These are phyloP conservation scores for Dictyostelium citrinum DNA, from an alignment of 78 protist species.

Conservation along the genomic window DNA sequence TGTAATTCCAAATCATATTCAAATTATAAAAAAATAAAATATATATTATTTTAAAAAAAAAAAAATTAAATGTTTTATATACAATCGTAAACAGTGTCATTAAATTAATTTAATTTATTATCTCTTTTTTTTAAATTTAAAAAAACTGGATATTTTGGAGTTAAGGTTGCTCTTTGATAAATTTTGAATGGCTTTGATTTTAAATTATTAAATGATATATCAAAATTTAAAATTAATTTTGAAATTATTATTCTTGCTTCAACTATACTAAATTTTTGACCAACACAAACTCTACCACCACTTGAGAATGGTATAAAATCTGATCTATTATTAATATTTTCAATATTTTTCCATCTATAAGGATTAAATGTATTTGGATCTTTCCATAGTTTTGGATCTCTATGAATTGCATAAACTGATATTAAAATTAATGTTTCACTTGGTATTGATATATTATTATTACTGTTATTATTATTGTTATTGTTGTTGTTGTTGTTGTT, in stretches of 20 bases:
- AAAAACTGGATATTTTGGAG: constrained; percentile 30
- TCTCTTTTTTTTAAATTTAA: constrained; percentile 1
- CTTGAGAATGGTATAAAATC: constrained; percentile 46
- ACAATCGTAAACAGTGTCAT: no score
- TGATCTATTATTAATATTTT: background rate
- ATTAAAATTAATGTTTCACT: constrained; percentile 18
- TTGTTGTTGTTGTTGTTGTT: background rate
- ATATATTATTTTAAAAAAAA: background rate
- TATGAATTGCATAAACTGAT: constrained; percentile 54
- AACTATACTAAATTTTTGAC: constrained; percentile 17
- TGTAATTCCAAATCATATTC: background rate
- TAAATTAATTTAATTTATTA: no score
- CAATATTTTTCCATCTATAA: constrained; percentile 8
- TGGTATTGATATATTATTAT: background rate
- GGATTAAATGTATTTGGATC: constrained; percentile 37
- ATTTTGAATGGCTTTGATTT: constrained; percentile 19
- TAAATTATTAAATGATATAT: background rate
- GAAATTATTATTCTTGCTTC: constrained; percentile 39
- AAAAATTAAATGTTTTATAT: no score
- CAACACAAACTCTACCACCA: constrained; percentile 51
- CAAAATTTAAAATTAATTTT: constrained; percentile 1
- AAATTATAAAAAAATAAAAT: background rate
- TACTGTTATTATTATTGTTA: background rate
- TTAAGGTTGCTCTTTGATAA: constrained; percentile 66
- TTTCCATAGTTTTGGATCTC: constrained; percentile 10